Conservation (phyloP, 208 protist genomes). For the Trichomonas vaginalis region DNA sequence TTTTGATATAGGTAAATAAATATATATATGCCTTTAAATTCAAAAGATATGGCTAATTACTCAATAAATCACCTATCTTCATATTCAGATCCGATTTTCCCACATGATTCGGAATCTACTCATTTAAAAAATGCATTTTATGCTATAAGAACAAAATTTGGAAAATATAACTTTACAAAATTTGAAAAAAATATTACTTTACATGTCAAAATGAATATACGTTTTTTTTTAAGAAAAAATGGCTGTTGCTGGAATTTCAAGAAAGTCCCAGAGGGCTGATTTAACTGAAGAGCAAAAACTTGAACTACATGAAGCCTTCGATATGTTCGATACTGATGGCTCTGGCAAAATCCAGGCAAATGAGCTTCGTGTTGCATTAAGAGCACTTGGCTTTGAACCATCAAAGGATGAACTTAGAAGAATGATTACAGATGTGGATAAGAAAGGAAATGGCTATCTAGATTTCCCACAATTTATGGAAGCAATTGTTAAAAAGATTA, state of each 20-base stretch:
- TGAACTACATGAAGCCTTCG: constrained; percentile 50
- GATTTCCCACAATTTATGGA: constrained; percentile 18
- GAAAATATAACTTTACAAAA: too few relatives aligned
- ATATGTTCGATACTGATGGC: constrained; percentile 48
- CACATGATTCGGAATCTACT: too few relatives aligned
- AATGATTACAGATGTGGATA: constrained; percentile 39
- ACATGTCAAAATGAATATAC: too few relatives aligned
- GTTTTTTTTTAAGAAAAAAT: background rate
- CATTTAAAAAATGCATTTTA: too few relatives aligned
- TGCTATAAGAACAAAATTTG: too few relatives aligned
- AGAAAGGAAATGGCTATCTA: background rate
- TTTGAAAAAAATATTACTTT: too few relatives aligned
- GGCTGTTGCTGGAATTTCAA: background rate
- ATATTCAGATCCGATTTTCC: too few relatives aligned
- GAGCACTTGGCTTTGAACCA: constrained; percentile 46
- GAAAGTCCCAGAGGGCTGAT: background rate
- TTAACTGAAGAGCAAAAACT: constrained; percentile 45
- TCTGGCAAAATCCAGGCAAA: constrained; percentile 45
- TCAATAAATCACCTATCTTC: too few relatives aligned
- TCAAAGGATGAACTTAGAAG: constrained; percentile 44
- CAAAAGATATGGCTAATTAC: too few relatives aligned
- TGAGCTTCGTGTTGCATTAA: constrained; percentile 44
- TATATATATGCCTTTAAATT: too few relatives aligned
- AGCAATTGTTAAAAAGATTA: constrained; percentile 15
- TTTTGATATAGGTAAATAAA: too few relatives aligned